phyloP scores from a whole-genome alignment of 2,329 filamentous ascomycete species.

The Xylariaceae sp. region DNA sequence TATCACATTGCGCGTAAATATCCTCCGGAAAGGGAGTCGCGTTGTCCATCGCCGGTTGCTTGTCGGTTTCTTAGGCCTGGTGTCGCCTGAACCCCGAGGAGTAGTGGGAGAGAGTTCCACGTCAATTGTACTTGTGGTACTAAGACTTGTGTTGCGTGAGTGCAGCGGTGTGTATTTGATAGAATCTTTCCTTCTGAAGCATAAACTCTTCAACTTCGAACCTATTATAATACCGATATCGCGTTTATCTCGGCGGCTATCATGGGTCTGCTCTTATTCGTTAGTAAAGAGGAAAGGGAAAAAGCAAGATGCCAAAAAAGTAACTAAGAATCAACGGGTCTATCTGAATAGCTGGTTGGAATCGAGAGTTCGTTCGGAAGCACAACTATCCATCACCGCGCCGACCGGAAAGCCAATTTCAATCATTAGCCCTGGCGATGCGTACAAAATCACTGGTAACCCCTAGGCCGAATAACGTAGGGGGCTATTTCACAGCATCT shows the following conservation, averaged over 20 bases:
- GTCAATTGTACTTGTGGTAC: slow-evolving; percentile 12
- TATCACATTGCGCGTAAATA: slow-evolving; percentile 53
- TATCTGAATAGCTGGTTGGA: no score
- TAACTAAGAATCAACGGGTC: no score
- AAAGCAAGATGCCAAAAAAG: no score
- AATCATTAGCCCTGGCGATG: no score
- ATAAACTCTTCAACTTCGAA: slow-evolving; percentile 29
- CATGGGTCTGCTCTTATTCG: slow-evolving; percentile 38
- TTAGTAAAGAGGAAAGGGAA: no score
- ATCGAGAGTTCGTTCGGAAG: no score
- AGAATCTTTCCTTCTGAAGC: slow-evolving; percentile 22
- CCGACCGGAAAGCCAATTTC: no score
- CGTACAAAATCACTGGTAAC: no score
- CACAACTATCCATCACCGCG: no score
- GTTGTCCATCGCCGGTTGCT: slow-evolving; percentile 39
- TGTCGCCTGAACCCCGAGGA: slow-evolving; percentile 16
- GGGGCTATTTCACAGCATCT: no score
- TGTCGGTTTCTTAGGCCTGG: slow-evolving; percentile 7
- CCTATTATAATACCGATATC: slow-evolving; percentile 44
- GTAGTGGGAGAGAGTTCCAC: slow-evolving; percentile 31
- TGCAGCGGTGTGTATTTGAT: slow-evolving; percentile 34
- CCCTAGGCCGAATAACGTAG: no score
- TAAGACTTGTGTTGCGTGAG: slow-evolving; percentile 27
- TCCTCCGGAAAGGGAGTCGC: slow-evolving; percentile 48
- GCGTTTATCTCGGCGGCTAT: slow-evolving; percentile 37